Percentiles rank a stretch among this genome's conserved stretches.
phyloP scores from a whole-genome alignment of 352 stramenopile genomes.

The Phytophthora multivora region DNA sequence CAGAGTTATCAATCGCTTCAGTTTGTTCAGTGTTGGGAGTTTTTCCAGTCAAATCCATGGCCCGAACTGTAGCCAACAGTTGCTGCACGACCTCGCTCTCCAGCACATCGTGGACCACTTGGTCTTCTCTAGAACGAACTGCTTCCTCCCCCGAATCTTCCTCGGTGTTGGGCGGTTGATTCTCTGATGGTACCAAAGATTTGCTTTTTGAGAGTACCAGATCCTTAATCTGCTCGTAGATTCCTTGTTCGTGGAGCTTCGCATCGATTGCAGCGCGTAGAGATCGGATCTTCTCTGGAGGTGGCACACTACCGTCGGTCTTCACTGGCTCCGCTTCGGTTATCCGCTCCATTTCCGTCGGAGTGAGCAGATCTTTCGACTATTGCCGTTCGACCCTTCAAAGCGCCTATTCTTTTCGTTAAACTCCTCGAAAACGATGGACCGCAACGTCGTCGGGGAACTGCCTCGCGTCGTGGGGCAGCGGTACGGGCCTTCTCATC shows the following conservation, averaged over 20 bases:
- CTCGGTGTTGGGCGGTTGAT: constrained; percentile 1
- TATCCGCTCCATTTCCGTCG: constrained; percentile 23
- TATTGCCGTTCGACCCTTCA: constrained; percentile 4
- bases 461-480: constrained; percentile 24
- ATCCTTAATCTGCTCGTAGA: constrained; percentile 78
- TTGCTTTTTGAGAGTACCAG: constrained; percentile 50
- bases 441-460: neutral
- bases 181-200: neutral
- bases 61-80: constrained; percentile 51
- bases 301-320: constrained; percentile 4
- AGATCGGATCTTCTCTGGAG: constrained; percentile 45
- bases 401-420: too few species aligned
- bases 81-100: constrained; percentile 82
- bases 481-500: neutral
- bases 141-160: constrained; percentile 1
- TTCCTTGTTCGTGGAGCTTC: constrained; percentile 72
- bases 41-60: constrained; percentile 26
- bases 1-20: neutral
- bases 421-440: constrained; percentile 6
- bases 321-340: constrained; percentile 8
- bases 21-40: constrained; percentile 7
- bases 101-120: constrained; percentile 62
- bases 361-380: constrained; percentile 22
- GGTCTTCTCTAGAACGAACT: constrained; percentile 6
- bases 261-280: constrained; percentile 72